Evolutionary conservation across 495 filamentous ascomycete species (phyloP).

Genomic region (Penicillium lagena): DNA sequence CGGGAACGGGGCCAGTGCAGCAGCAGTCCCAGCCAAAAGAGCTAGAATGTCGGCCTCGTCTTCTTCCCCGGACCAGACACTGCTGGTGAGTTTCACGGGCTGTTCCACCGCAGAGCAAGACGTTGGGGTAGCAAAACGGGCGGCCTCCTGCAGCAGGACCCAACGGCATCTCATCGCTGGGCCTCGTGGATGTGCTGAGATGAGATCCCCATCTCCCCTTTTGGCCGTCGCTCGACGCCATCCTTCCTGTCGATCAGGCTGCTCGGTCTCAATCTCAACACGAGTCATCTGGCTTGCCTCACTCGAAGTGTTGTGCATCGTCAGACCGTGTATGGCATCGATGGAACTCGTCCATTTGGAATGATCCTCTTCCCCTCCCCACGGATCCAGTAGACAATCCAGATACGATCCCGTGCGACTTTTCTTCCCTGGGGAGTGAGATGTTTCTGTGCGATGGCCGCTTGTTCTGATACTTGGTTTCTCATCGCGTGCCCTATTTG

Average conservation of each 20-base stretch:
- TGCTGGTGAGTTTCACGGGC: conserved; percentile 1
- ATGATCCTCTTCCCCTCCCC: neutral
- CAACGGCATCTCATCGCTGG: conserved; percentile 9
- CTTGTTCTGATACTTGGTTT: neutral
- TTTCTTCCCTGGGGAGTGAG: neutral
- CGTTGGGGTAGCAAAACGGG: conserved; percentile 27
- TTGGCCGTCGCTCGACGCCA: no score
- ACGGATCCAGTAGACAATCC: neutral
- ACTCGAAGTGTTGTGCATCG: conserved; percentile 17
- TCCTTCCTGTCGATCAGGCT: neutral
- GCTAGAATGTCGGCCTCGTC: neutral
- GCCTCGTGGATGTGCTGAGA: conserved; percentile 3
- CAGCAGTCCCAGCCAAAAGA: conserved; percentile 11
- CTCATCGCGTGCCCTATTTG: neutral
- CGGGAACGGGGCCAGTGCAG: conserved; percentile 2
- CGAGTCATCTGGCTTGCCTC: conserved; percentile 12
- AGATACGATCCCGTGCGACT: no score
- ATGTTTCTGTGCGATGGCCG: neutral
- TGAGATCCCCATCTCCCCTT: neutral
- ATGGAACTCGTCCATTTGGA: conserved; percentile 7
- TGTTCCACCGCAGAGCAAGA: conserved; percentile 32
- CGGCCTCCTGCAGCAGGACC: conserved; percentile 30
- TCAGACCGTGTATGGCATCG: conserved; percentile 14
- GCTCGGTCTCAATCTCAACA: conserved; percentile 17
- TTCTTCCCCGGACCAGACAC: neutral